Conservation (phyloP, 2,329 filamentous ascomycete genomes). For the Triangularia setosa region DNA sequence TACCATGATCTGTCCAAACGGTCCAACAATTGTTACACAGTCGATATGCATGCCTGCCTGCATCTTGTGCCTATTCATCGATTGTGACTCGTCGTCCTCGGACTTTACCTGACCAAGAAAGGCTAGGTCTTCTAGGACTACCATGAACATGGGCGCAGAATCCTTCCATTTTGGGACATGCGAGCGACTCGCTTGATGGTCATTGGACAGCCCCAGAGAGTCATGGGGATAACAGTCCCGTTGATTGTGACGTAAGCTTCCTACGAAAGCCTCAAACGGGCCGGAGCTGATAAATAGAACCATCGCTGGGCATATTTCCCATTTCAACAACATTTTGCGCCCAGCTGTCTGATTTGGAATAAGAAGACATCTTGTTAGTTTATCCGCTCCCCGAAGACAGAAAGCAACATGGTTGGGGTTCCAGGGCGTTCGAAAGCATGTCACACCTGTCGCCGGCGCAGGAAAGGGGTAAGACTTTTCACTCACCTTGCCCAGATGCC, state of each 20-base stretch:
- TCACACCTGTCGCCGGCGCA: slow-evolving; percentile 2
- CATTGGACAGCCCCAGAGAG: neutral
- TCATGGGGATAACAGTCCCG: neutral
- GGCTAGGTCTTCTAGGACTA: neutral
- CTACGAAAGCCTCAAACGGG: neutral
- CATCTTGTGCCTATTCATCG: neutral
- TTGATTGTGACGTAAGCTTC: neutral
- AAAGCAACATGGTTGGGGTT: slow-evolving; percentile 2
- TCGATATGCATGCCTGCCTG: neutral
- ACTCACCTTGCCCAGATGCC: neutral
- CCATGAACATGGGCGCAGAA: neutral
- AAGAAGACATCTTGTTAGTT: neutral
- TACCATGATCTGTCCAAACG: no score
- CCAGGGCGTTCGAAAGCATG: slow-evolving; percentile 4
- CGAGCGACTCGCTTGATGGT: neutral
- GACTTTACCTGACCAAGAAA: neutral
- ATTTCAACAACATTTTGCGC: neutral
- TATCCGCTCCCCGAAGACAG: neutral
- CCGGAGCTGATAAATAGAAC: neutral
- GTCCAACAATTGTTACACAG: neutral
- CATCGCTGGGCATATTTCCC: neutral
- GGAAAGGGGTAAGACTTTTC: slow-evolving; percentile 1
- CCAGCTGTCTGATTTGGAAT: neutral
- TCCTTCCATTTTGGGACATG: neutral
- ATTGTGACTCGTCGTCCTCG: neutral